These are phyloP conservation scores for Theileria luwenshuni DNA, from an alignment of 169 alveolate genomes.

Conservation along the genomic window DNA sequence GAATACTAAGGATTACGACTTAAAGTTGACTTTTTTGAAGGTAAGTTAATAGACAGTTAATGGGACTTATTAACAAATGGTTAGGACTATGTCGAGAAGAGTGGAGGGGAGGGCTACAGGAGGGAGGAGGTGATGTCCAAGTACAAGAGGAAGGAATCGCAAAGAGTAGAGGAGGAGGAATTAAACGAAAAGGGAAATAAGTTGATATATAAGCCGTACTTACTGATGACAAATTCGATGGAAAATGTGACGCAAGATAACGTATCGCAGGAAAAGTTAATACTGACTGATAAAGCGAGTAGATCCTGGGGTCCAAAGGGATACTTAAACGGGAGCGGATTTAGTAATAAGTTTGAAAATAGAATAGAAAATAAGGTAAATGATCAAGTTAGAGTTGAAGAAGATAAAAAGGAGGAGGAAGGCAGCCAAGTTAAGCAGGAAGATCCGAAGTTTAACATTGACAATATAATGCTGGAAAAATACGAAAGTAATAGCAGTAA, in stretches of 20 bases:
- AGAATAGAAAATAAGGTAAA: too few species aligned
- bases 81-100: conserved; percentile 10
- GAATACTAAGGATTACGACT: conserved; percentile 6
- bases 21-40: conserved; percentile 1
- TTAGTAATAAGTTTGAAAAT: too few species aligned
- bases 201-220: conserved; percentile 22
- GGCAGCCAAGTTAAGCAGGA: neutral
- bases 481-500: neutral
- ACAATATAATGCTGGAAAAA: too few species aligned
- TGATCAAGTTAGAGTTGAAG: neutral
- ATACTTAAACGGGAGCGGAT: neutral
- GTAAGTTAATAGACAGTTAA: neutral
- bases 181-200: neutral
- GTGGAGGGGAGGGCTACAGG: neutral
- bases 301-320: conserved; percentile 29
- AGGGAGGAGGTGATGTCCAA: neutral
- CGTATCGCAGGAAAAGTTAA: neutral
- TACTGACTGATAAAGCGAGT: neutral
- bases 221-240: neutral
- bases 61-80: neutral
- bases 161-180: neutral
- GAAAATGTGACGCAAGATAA: neutral
- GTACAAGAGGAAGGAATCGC: neutral
- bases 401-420: neutral
- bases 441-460: neutral